phyloP scores from a whole-genome alignment of 202 grass and related monocot genomes.

The Musa balbisiana region DNA sequence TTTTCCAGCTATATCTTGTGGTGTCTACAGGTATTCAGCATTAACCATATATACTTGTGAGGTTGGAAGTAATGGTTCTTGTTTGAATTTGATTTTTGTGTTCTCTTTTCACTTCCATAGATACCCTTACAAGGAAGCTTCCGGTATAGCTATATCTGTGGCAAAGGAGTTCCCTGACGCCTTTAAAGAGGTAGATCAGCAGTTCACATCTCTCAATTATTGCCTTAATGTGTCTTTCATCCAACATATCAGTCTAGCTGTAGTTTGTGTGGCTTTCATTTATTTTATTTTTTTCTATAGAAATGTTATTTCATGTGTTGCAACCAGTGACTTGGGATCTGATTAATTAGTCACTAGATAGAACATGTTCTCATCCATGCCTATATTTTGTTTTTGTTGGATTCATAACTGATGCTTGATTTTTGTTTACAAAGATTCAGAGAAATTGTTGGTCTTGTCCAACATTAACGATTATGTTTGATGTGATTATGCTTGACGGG shows the following conservation, averaged over 20 bases:
- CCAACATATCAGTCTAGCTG: no score
- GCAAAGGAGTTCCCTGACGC: slow-evolving; percentile 48
- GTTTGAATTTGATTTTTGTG: slow-evolving; percentile 1
- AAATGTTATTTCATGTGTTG: neutral
- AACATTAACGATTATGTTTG: no score
- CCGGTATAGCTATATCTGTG: slow-evolving; percentile 68
- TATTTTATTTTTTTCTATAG: neutral
- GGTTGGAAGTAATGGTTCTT: neutral
- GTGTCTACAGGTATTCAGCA: slow-evolving; percentile 54
- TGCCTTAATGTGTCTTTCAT: neutral
- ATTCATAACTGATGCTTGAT: no score
- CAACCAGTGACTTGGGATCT: neutral
- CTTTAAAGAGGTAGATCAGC: slow-evolving; percentile 59
- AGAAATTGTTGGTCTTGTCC: no score
- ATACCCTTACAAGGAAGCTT: slow-evolving; percentile 76
- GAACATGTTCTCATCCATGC: no score
- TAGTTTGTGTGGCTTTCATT: no score
- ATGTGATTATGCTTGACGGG: no score
- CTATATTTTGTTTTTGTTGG: no score
- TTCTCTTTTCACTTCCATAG: slow-evolving; percentile 26
- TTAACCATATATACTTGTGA: slow-evolving; percentile 18
- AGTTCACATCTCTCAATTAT: neutral
- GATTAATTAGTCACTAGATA: no score
- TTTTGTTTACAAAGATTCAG: no score
- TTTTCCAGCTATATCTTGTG: slow-evolving; percentile 93